A percentile compares a stretch with the other conserved stretches of the same genome.
Evolutionary conservation across 805 yeast species (phyloP).

Genomic region (Hanseniaspora jakobsenii): DNA sequence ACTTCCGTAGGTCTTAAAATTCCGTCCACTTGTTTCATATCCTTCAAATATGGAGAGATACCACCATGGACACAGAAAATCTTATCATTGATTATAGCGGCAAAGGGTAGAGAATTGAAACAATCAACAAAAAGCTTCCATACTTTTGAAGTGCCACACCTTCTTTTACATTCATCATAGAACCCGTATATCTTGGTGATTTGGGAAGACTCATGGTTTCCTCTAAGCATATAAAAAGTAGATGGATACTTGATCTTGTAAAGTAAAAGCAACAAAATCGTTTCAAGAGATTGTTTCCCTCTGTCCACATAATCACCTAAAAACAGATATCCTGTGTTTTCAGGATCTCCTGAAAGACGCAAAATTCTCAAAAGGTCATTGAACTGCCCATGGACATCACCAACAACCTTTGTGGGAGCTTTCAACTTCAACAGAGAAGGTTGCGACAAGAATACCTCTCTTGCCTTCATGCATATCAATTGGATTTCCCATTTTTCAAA

Average conservation of each 20-base stretch:
- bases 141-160: slow-evolving; percentile 69
- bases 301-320: slow-evolving; percentile 96
- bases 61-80: slow-evolving; percentile 88
- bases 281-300: slow-evolving; percentile 91
- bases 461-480: slow-evolving; percentile 43
- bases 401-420: slow-evolving; percentile 71
- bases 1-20: slow-evolving; percentile 74
- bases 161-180: slow-evolving; percentile 92
- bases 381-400: slow-evolving; percentile 95
- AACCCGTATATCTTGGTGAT: slow-evolving; percentile 95
- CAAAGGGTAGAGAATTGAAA: slow-evolving; percentile 87
- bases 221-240: slow-evolving; percentile 81
- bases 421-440: slow-evolving; percentile 80
- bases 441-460: slow-evolving; percentile 62
- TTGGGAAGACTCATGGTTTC: slow-evolving; percentile 95
- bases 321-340: slow-evolving; percentile 80
- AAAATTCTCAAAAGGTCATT: slow-evolving; percentile 81
- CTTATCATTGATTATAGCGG: slow-evolving; percentile 90
- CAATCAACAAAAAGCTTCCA: slow-evolving; percentile 94
- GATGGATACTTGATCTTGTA: slow-evolving; percentile 95
- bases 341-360: slow-evolving; percentile 95
- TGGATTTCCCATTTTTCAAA: slow-evolving; percentile 44
- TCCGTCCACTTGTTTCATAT: slow-evolving; percentile 54
- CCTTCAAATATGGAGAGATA: slow-evolving; percentile 55
- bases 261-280: slow-evolving; percentile 73